Evolutionary conservation across 2,329 filamentous ascomycete species (phyloP).

Genomic region (Aspergillus pseudoterreus): DNA sequence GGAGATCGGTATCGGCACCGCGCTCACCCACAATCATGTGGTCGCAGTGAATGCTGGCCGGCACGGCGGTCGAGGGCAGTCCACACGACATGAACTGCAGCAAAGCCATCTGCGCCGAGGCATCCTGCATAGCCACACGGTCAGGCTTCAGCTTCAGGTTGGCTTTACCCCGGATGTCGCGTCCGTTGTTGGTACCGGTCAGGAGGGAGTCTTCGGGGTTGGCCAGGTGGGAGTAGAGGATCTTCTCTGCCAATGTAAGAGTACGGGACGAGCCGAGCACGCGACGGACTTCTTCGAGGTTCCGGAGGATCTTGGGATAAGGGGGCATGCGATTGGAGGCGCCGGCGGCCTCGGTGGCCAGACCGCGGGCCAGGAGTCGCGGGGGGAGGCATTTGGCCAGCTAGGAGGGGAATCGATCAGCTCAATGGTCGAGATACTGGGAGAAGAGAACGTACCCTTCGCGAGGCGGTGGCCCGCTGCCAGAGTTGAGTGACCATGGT

Average conservation of each 20-base stretch:
- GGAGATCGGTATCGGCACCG: slow-evolving; percentile 81
- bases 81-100: slow-evolving; percentile 98
- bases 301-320: slow-evolving; percentile 76
- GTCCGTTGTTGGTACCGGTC: slow-evolving; percentile 76
- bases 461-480: slow-evolving; percentile 35
- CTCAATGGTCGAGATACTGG: neutral
- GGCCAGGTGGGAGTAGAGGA: slow-evolving; percentile 92
- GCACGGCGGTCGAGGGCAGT: slow-evolving; percentile 82
- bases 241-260: slow-evolving; percentile 94
- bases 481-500: slow-evolving; percentile 39
- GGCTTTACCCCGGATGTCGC: slow-evolving; percentile 76
- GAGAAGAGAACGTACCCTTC: slow-evolving; percentile 29
- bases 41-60: slow-evolving; percentile 97
- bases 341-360: slow-evolving; percentile 34
- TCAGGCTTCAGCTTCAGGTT: slow-evolving; percentile 97
- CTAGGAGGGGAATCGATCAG: slow-evolving; percentile 1
- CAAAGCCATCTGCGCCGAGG: slow-evolving; percentile 95
- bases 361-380: slow-evolving; percentile 23
- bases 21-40: slow-evolving; percentile 96
- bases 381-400: slow-evolving; percentile 27
- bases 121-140: slow-evolving; percentile 98
- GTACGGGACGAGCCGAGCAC: slow-evolving; percentile 62
- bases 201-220: slow-evolving; percentile 85
- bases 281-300: slow-evolving; percentile 69
- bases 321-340: slow-evolving; percentile 62